Conservation (phyloP, 2,329 filamentous ascomycete species). For the Hymenoscyphus fraxineus region DNA sequence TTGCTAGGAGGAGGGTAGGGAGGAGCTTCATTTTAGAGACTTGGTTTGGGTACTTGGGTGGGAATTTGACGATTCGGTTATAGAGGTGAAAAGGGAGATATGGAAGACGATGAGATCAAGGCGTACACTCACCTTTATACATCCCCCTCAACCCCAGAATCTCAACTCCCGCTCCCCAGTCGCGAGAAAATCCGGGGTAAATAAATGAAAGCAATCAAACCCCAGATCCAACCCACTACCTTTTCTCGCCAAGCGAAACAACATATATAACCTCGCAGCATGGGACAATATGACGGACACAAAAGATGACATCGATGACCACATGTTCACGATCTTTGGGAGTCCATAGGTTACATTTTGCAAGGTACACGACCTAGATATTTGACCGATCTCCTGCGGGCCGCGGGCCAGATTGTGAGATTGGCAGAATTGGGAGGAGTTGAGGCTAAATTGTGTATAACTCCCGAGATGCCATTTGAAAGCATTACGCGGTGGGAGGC, state of each 20-base stretch:
- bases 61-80: background rate
- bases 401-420: background rate
- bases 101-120: background rate
- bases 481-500: background rate
- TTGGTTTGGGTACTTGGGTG: background rate
- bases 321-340: background rate
- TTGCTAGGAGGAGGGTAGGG: constrained; percentile 14
- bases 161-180: background rate
- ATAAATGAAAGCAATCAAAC: constrained; percentile 11
- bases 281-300: background rate
- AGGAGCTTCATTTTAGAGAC: constrained; percentile 5
- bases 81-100: background rate
- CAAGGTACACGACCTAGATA: background rate
- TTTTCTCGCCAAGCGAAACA: background rate
- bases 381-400: background rate
- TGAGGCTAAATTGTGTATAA: background rate
- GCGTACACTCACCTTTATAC: background rate
- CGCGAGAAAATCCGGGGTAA: constrained; percentile 13
- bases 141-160: background rate
- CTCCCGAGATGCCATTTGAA: background rate
- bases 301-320: background rate
- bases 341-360: background rate
- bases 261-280: background rate
- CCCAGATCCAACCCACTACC: background rate
- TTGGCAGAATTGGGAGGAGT: background rate